phyloP scores from a whole-genome alignment of 257 asterid genomes.

The Oldenlandia corymbosa region DNA sequence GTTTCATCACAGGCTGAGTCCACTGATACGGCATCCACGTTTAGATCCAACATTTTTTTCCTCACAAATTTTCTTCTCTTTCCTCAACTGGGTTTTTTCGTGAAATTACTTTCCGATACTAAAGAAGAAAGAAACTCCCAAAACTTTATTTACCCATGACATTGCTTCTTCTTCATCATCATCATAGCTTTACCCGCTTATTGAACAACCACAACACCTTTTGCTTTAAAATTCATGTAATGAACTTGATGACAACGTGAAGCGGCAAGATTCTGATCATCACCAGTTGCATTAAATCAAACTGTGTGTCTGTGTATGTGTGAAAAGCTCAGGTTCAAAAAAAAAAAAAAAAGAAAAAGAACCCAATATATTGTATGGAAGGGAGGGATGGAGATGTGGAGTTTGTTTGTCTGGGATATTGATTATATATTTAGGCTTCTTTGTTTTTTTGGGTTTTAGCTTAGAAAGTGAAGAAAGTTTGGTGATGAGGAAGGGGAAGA shows the following conservation, averaged over 20 bases:
- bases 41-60: conserved; percentile 77
- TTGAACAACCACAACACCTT: not conserved
- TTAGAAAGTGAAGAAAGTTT: not conserved
- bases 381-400: conserved; percentile 7
- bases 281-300: conserved; percentile 4
- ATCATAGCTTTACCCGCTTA: not conserved
- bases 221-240: not conserved
- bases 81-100: too few relatives aligned
- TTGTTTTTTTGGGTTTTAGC: not conserved
- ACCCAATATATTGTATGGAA: not conserved
- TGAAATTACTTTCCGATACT: not conserved
- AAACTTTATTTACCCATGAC: not conserved
- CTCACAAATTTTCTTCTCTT: too few relatives aligned
- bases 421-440: too few relatives aligned
- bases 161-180: not conserved
- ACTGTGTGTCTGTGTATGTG: not conserved
- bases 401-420: not conserved
- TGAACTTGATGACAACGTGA: not conserved
- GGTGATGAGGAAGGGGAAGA: too few relatives aligned
- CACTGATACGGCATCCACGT: conserved; percentile 47
- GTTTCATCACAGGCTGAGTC: conserved; percentile 39
- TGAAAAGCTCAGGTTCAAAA: not conserved
- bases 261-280: conserved; percentile 3
- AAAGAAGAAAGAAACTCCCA: not conserved
- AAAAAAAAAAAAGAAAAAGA: not conserved